Evolutionary conservation across 139 green algal species (phyloP), one percentile per base, ranked within the genome.

Genomic region (Astrephomene gubernaculifera): DNA sequence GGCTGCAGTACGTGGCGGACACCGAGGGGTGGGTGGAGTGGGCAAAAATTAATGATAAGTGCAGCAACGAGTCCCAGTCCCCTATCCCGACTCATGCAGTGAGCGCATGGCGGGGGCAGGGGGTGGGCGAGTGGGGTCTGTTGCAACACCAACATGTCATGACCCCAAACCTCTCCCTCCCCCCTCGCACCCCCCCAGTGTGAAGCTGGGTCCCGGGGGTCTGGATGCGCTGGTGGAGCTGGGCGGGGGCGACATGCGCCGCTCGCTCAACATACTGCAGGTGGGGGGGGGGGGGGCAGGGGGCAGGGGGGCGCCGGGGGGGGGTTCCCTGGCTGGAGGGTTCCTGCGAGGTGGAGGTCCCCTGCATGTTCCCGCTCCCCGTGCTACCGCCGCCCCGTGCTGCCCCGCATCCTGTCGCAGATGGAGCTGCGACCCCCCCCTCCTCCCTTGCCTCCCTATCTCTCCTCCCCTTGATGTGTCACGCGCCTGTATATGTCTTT

Each of bases 211-310:
- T 24, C 74, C 87, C 12, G 94, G 82, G 0, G 97, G 95, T 8
- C 76, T 99, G 88, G 89, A 97, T 14, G 95, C 97, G 2, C 75
- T 99, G 12, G 83, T 98, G 31, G 79, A 87, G 41, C 91, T 99
- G 41, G 94, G 95, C 10, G 73, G 61, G 0, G 97, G 97, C 0
- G 97, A 99, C 93, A 99, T 99, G 97, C 90, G 97, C 29, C 91
- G 94, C 9, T 95, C 94, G 2, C 96, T 99, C 79, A 99, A 99
- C 93, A 97, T 99, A 65, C 89, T 99, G 65, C 96, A 98, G 92
- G 93, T 93, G 39, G 87, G 38, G 0, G 36, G 21, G 49, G 24
- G 31, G 64, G n/a, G n/a, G n/a, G n/a, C n/a, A n/a, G n/a, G n/a
- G n/a, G n/a, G n/a, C n/a, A n/a, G n/a, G n/a, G n/a, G n/a, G n/a